Percentiles rank a stretch among this genome's conserved stretches.
Evolutionary conservation across 179 eudicot genomes (phyloP).

Genomic region (Camellia oleifera): DNA sequence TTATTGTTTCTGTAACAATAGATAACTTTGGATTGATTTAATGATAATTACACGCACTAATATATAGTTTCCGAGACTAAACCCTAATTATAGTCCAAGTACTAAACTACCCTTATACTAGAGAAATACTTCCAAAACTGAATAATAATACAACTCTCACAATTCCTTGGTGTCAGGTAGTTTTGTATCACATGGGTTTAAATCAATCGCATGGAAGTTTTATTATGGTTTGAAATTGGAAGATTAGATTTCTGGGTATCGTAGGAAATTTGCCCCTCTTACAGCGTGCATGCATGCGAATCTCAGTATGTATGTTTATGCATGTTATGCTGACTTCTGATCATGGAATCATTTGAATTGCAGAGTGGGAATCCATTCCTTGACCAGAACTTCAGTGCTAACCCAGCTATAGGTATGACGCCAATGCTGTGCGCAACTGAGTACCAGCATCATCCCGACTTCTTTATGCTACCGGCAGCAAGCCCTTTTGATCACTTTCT

Average conservation of each 20-base stretch:
- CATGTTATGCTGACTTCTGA: neutral
- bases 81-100: too few species aligned
- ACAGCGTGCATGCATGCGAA: neutral
- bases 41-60: too few species aligned
- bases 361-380: slow-evolving; percentile 42
- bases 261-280: neutral
- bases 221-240: too few species aligned
- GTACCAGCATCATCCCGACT: slow-evolving; percentile 37
- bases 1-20: neutral
- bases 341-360: slow-evolving; percentile 3
- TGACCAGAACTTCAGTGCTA: slow-evolving; percentile 8
- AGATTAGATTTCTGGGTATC: neutral
- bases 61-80: too few species aligned
- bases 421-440: slow-evolving; percentile 38
- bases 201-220: neutral
- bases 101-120: too few species aligned
- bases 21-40: too few species aligned
- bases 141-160: too few species aligned
- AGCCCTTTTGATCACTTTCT: slow-evolving; percentile 61
- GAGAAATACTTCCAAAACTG: too few species aligned
- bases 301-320: neutral
- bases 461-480: slow-evolving; percentile 41
- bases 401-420: slow-evolving; percentile 13
- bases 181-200: neutral
- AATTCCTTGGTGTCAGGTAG: neutral